phyloP scores from a whole-genome alignment of 306 rosid species.

The Gleditsia sinensis region DNA sequence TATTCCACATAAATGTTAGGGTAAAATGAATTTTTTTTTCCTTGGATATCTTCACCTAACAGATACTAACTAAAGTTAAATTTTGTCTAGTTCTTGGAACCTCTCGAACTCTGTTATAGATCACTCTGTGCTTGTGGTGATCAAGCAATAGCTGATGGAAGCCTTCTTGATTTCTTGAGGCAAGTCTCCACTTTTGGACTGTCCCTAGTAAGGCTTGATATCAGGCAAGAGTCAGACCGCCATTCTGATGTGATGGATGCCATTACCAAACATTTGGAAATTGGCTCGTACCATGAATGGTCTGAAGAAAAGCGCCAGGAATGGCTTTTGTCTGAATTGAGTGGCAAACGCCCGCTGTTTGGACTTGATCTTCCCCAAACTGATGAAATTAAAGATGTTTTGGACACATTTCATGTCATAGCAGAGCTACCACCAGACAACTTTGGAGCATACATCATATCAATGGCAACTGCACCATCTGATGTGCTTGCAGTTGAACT shows the following conservation, averaged over 20 bases:
- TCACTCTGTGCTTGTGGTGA: conserved; percentile 94
- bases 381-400: conserved; percentile 88
- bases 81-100: conserved; percentile 79
- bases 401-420: conserved; percentile 83
- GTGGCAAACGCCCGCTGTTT: conserved; percentile 89
- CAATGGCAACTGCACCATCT: conserved; percentile 96
- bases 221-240: conserved; percentile 95
- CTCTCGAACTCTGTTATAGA: conserved; percentile 91
- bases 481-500: conserved; percentile 97
- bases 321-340: conserved; percentile 88
- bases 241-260: conserved; percentile 93
- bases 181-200: conserved; percentile 98
- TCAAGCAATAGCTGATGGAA: conserved; percentile 89
- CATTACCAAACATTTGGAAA: conserved; percentile 82
- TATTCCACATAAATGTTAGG: background rate
- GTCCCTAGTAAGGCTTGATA: conserved; percentile 90
- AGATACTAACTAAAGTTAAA: conserved; percentile 39
- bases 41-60: background rate
- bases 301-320: conserved; percentile 86
- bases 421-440: conserved; percentile 90
- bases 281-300: conserved; percentile 94
- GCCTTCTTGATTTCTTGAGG: conserved; percentile 94
- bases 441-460: conserved; percentile 96
- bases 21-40: conserved; percentile 9
- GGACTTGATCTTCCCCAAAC: conserved; percentile 94